A percentile compares a stretch with the other conserved stretches of the same genome.
These are phyloP conservation scores for Endocarpon pusillum DNA, from an alignment of 495 filamentous ascomycete species.

Conservation along the genomic window DNA sequence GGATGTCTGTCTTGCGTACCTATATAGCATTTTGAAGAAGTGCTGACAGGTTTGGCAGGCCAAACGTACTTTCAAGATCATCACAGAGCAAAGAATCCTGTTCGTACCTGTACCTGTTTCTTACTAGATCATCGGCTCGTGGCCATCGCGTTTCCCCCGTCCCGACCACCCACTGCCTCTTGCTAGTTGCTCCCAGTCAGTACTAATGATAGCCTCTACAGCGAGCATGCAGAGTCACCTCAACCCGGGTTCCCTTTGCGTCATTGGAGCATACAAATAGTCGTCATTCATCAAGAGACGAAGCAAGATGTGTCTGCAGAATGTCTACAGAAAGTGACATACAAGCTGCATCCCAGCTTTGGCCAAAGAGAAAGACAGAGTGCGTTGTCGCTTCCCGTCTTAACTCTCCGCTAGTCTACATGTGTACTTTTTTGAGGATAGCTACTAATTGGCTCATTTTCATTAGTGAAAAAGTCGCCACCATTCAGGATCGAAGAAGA, in stretches of 20 bases:
- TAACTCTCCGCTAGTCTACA: conserved; percentile 2
- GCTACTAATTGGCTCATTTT: conserved; percentile 1
- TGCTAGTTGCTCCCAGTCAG: too few relatives aligned
- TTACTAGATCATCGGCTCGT: neutral
- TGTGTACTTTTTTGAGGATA: neutral
- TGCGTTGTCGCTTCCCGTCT: conserved; percentile 28
- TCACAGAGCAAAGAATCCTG: conserved; percentile 81
- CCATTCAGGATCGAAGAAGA: conserved; percentile 85
- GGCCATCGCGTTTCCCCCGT: conserved; percentile 5
- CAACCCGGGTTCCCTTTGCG: conserved; percentile 93
- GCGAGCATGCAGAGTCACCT: too few relatives aligned
- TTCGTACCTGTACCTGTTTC: conserved; percentile 30
- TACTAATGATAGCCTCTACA: too few relatives aligned
- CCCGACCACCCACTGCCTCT: too few relatives aligned
- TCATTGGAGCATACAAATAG: conserved; percentile 44
- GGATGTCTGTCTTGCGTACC: conserved; percentile 30
- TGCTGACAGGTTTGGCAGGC: conserved; percentile 29
- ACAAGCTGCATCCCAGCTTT: conserved; percentile 88
- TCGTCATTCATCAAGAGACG: conserved; percentile 35
- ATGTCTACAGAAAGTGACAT: conserved; percentile 79
- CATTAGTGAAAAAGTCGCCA: conserved; percentile 54
- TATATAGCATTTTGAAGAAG: neutral
- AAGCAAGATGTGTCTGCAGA: conserved; percentile 56
- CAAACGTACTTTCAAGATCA: conserved; percentile 76
- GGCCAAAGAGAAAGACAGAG: conserved; percentile 60